These are phyloP conservation scores for Diversispora epigaea DNA, from an alignment of 192 early-diverging fungal species.

Conservation along the genomic window DNA sequence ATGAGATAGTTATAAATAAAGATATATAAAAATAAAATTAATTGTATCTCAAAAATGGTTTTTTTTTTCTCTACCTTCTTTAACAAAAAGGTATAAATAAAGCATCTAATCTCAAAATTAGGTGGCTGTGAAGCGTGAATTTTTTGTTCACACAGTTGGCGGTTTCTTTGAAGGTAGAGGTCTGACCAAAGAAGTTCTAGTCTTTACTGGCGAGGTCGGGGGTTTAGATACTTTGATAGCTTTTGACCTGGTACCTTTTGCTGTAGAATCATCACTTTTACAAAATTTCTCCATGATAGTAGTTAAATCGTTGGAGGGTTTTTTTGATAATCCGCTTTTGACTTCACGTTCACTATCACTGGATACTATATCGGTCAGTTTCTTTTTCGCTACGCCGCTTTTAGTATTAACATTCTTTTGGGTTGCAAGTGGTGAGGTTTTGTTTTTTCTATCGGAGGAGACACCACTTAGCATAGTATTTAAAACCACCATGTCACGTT, in stretches of 20 bases:
- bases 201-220: neutral
- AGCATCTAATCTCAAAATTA: too few species aligned
- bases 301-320: neutral
- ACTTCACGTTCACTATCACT: slow-evolving; percentile 25
- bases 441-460: slow-evolving; percentile 4
- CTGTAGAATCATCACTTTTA: neutral
- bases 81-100: too few species aligned
- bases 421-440: neutral
- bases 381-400: neutral
- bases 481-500: slow-evolving; percentile 23
- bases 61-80: too few species aligned
- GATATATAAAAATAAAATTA: too few species aligned
- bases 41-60: too few species aligned
- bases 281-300: slow-evolving; percentile 9
- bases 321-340: neutral
- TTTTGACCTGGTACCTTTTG: slow-evolving; percentile 2
- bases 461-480: slow-evolving; percentile 24
- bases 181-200: slow-evolving; percentile 20
- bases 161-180: slow-evolving; percentile 28
- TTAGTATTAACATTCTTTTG: neutral
- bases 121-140: too few species aligned
- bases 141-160: too few species aligned
- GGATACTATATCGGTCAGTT: slow-evolving; percentile 12
- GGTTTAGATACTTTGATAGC: neutral
- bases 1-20: too few species aligned